Base-by-base conservation (phyloP, 129 eudicot genomes). In the Centella asiatica region DNA sequence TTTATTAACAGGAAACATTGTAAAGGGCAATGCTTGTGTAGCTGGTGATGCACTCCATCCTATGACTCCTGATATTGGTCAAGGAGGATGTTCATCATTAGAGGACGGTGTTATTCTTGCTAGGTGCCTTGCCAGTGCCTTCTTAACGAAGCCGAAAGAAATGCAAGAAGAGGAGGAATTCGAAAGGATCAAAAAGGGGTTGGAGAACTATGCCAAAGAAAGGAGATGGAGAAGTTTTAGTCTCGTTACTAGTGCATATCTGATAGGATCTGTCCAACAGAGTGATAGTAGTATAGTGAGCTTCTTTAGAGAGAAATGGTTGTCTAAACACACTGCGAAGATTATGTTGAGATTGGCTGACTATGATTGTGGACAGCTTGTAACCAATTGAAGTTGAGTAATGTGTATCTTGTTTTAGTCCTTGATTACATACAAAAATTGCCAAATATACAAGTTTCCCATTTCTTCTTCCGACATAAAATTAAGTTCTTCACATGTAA, bases 1-100 rank as follows among this genome's bases (percentile, higher is more conserved):
- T 37, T 24, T 79, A 23, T 31, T 82, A 62, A 22, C 69, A 10
- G 76, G n/a, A n/a, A n/a, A n/a, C n/a, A n/a, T n/a, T n/a, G n/a
- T n/a, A n/a, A n/a, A n/a, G n/a, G n/a, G 78, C 63, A 83, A 73
- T 42, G 85, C 78, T 45, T 80, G 85, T 68, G 83, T 86, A 36
- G 87, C 74, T 3, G 90, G 90, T 9, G 85, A 86, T 49, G 95
- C 95, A 17, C 78, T 79, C 62, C 95, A 86, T 67, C 95, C 95
- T 22, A 86, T 86, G 87, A 86, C 95, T 48, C 95, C 90, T 0
- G 90, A 86, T 57, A 60, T 80, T 24, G 87, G 85, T 5, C 95
- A 86, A 78, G 90, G 95, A 1, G 90, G 90, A 18, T 75, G 90
- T 60, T 80, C 87, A 19, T 67, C 87, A 8, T 48, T 86, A 39